phyloP scores from a whole-genome alignment of 208 protist species.

The Trypanosoma rangeli region DNA sequence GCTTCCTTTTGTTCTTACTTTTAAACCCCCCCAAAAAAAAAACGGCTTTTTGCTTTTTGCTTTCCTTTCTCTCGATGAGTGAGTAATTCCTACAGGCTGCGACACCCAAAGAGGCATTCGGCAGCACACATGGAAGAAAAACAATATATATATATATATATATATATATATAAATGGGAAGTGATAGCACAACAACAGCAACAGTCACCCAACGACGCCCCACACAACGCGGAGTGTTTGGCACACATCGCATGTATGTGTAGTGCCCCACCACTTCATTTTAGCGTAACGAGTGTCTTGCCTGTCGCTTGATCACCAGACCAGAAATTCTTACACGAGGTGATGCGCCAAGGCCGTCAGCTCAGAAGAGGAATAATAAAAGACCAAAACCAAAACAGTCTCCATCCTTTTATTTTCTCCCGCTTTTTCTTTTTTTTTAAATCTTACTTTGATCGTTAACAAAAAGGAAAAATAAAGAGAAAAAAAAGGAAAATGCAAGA shows the following conservation, averaged over 20 bases:
- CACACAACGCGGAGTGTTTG: not conserved
- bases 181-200: conserved; percentile 8
- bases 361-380: not conserved
- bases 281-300: conserved; percentile 1
- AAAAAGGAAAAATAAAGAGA: not conserved
- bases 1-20: not conserved
- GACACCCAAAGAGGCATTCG: not conserved
- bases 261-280: not conserved
- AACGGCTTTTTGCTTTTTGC: not conserved
- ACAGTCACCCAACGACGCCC: conserved; percentile 13
- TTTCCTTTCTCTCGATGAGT: not conserved
- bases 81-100: not conserved
- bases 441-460: not conserved
- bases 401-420: not conserved
- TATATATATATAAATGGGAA: conserved; percentile 1
- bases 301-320: not conserved
- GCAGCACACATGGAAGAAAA: not conserved
- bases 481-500: conserved; percentile 8
- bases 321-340: conserved; percentile 7
- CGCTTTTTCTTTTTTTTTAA: conserved; percentile 10
- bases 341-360: not conserved
- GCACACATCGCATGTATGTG: not conserved
- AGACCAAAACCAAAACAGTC: too few relatives aligned
- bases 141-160: not conserved
- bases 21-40: not conserved